Percentiles rank a stretch among this genome's conserved stretches.
Evolutionary conservation across 441 rosid genomes (phyloP).

Genomic region (Dalechampia spathulata): DNA sequence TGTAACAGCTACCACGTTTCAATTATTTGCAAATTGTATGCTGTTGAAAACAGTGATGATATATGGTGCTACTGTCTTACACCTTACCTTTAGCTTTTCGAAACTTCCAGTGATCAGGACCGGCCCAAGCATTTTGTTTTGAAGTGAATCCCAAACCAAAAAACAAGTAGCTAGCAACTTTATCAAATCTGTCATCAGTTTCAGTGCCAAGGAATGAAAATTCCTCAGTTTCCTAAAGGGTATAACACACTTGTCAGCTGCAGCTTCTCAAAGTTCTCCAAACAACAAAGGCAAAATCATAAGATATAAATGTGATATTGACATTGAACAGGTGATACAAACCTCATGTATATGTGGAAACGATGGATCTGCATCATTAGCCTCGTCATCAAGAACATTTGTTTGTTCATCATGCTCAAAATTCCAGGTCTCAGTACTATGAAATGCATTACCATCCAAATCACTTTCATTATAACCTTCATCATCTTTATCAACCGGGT

Average conservation of each 20-base stretch:
- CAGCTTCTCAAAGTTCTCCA: constrained; percentile 8
- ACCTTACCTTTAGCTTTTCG: constrained; percentile 56
- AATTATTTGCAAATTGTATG: constrained; percentile 15
- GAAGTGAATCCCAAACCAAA: constrained; percentile 56
- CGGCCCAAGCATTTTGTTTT: constrained; percentile 93
- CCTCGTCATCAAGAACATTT: constrained; percentile 38
- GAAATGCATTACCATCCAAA: constrained; percentile 39
- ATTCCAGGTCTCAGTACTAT: constrained; percentile 22
- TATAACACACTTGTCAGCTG: neutral
- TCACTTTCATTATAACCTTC: constrained; percentile 27
- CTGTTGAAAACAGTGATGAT: constrained; percentile 5
- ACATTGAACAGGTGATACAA: constrained; percentile 11
- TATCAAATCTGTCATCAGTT: constrained; percentile 43
- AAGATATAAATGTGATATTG: constrained; percentile 6
- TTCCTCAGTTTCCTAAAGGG: constrained; percentile 43
- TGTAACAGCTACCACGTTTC: constrained; percentile 7
- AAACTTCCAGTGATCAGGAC: constrained; percentile 97
- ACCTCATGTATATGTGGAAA: constrained; percentile 59
- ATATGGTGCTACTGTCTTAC: neutral
- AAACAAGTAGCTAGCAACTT: constrained; percentile 53
- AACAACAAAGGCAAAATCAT: constrained; percentile 2
- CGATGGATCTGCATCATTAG: constrained; percentile 34
- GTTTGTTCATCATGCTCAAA: constrained; percentile 47
- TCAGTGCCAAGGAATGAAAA: constrained; percentile 37
- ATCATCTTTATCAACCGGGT: constrained; percentile 38